Evolutionary conservation across 768 basidiomycete genomes (phyloP).

Genomic region (Rhodosporidiobolus sp.): DNA sequence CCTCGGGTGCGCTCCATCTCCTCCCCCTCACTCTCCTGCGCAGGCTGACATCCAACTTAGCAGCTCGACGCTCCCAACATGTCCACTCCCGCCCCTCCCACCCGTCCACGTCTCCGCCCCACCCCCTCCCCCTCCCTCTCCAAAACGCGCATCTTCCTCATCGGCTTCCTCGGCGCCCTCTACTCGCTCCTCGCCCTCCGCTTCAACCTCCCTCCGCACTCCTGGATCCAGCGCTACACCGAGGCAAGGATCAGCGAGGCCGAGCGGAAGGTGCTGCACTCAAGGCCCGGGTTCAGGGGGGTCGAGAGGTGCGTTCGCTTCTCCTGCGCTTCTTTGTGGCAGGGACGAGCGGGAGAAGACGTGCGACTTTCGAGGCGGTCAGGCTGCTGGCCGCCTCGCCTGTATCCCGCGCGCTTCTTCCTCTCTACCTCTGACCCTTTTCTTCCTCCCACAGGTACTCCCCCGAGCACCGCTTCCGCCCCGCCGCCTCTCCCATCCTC

Average conservation of each 20-base stretch:
- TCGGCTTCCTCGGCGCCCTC: conserved; percentile 15
- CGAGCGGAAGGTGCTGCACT: conserved; percentile 1
- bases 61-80: too few relatives aligned
- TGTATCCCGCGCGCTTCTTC: too few relatives aligned
- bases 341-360: too few relatives aligned
- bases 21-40: too few relatives aligned
- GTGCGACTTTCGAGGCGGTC: too few relatives aligned
- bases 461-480: conserved; percentile 36
- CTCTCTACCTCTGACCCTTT: not conserved
- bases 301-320: conserved; percentile 21
- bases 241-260: not conserved
- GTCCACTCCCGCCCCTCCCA: not conserved
- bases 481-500: conserved; percentile 37
- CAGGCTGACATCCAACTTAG: too few relatives aligned
- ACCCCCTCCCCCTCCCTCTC: not conserved
- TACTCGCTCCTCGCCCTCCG: conserved; percentile 23
- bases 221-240: conserved; percentile 12
- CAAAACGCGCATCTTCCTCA: conserved; percentile 7
- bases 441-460: conserved; percentile 30
- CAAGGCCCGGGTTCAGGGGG: conserved; percentile 20
- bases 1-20: too few relatives aligned
- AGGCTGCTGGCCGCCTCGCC: too few relatives aligned
- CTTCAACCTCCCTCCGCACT: conserved; percentile 23
- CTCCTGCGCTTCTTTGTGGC: too few relatives aligned
- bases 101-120: not conserved